phyloP scores from a whole-genome alignment of 495 filamentous ascomycete species.

The Delitschia confertaspora region DNA sequence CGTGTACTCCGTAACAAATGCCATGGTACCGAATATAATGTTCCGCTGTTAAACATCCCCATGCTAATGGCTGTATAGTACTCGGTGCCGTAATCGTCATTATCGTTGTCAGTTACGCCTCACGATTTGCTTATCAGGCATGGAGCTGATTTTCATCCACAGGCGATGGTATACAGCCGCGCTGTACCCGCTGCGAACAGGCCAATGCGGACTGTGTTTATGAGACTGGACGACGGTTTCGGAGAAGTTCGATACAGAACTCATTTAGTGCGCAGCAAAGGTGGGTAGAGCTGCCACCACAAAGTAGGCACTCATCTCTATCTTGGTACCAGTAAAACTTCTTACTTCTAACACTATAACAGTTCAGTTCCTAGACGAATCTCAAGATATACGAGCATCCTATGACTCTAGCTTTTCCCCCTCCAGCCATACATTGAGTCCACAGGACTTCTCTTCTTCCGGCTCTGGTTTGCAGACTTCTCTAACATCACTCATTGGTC shows the following conservation, averaged over 20 bases:
- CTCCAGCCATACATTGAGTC: neutral
- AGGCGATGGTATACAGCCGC: slow-evolving; percentile 20
- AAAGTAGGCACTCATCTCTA: slow-evolving; percentile 10
- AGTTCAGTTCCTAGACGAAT: slow-evolving; percentile 24
- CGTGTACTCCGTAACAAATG: slow-evolving; percentile 5
- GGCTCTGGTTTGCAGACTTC: slow-evolving; percentile 1
- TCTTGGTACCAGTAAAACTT: too few relatives aligned
- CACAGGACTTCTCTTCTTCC: slow-evolving; percentile 7
- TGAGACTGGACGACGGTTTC: slow-evolving; percentile 20
- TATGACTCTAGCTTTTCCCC: slow-evolving; percentile 9
- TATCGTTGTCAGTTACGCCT: slow-evolving; percentile 13
- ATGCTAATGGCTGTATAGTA: slow-evolving; percentile 10
- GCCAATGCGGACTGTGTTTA: slow-evolving; percentile 18
- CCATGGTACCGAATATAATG: slow-evolving; percentile 13
- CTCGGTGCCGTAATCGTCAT: slow-evolving; percentile 20
- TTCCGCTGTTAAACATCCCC: neutral
- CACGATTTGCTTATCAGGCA: neutral
- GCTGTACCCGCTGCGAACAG: slow-evolving; percentile 16
- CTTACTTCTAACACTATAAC: too few relatives aligned
- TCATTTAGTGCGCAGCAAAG: slow-evolving; percentile 10
- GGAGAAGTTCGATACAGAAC: slow-evolving; percentile 21
- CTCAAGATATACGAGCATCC: slow-evolving; percentile 12
- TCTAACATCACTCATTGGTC: slow-evolving; percentile 4
- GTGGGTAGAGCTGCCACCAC: slow-evolving; percentile 18
- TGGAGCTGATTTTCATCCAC: neutral